phyloP scores from a whole-genome alignment of 2,329 filamentous ascomycete species.

The Fulvia fulva region DNA sequence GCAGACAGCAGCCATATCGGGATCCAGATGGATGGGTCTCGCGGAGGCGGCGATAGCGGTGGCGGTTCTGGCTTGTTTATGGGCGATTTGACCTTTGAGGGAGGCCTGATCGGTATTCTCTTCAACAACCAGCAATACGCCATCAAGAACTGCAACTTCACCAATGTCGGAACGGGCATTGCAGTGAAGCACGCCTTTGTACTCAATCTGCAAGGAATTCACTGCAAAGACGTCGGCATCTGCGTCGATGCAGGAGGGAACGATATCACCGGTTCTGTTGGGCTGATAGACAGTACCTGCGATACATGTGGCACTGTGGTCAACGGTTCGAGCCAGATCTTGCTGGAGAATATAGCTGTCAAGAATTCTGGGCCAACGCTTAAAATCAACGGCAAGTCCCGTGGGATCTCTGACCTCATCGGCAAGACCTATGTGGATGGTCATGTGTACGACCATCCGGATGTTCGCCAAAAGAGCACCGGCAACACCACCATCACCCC shows the following conservation, averaged over 20 bases:
- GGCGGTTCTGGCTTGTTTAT: constrained; percentile 24
- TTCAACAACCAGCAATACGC: constrained; percentile 60
- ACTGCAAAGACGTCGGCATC: constrained; percentile 28
- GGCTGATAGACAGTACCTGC: constrained; percentile 23
- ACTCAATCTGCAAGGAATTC: constrained; percentile 19
- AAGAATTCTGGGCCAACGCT: constrained; percentile 21
- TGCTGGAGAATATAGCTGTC: constrained; percentile 23
- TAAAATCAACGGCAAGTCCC: constrained; percentile 22
- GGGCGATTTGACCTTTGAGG: constrained; percentile 55
- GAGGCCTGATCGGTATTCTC: constrained; percentile 54
- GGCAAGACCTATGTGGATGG: constrained; percentile 31
- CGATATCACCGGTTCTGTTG: constrained; percentile 25
- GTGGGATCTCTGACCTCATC: constrained; percentile 31
- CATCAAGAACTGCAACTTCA: constrained; percentile 24
- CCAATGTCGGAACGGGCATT: constrained; percentile 21
- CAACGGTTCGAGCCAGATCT: constrained; percentile 17
- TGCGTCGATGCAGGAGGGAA: constrained; percentile 24
- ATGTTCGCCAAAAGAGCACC: neutral
- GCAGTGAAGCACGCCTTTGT: constrained; percentile 23
- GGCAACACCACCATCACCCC: neutral
- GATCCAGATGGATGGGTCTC: constrained; percentile 33
- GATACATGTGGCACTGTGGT: constrained; percentile 17
- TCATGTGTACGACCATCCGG: constrained; percentile 13
- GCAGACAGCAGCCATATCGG: constrained; percentile 35
- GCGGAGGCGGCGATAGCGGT: constrained; percentile 18